Evolutionary conservation across 2,329 filamentous ascomycete genomes (phyloP).

Genomic region (Paramyrothecium roridum): DNA sequence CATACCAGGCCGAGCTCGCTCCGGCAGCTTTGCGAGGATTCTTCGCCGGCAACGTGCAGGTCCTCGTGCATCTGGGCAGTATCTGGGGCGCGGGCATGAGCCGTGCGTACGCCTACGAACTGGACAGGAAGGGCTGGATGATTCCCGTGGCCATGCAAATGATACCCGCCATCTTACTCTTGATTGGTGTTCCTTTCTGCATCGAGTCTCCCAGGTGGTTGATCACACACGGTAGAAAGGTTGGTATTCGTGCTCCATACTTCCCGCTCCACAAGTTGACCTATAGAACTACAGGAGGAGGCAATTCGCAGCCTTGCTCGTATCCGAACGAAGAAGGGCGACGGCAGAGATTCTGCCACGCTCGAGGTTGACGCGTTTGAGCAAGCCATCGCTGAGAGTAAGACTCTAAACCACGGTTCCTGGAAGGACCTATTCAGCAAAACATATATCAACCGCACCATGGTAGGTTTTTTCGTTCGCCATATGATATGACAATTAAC

Average conservation of each 20-base stretch:
- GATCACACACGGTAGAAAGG: background rate
- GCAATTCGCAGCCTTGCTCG: background rate
- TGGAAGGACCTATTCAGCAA: constrained; percentile 4
- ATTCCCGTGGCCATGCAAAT: constrained; percentile 8
- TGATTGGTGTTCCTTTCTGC: constrained; percentile 1
- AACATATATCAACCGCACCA: constrained; percentile 5
- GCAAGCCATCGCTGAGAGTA: constrained; percentile 1
- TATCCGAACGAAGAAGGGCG: background rate
- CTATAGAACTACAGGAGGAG: background rate
- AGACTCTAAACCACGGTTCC: background rate
- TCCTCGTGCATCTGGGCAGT: constrained; percentile 6
- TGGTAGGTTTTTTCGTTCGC: background rate
- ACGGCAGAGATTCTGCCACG: background rate
- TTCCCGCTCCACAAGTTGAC: background rate
- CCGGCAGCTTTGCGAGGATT: constrained; percentile 3
- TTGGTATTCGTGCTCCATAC: background rate
- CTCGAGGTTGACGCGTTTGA: constrained; percentile 1
- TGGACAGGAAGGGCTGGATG: constrained; percentile 6
- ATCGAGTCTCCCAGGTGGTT: constrained; percentile 1
- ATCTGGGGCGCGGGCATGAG: constrained; percentile 10
- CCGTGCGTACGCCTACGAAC: constrained; percentile 7
- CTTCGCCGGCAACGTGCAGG: constrained; percentile 3
- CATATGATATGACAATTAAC: background rate
- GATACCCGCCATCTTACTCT: constrained; percentile 6
- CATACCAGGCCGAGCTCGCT: constrained; percentile 6